Base-by-base conservation (phyloP, 129 eudicot species). In the Pittosporum tobira region DNA sequence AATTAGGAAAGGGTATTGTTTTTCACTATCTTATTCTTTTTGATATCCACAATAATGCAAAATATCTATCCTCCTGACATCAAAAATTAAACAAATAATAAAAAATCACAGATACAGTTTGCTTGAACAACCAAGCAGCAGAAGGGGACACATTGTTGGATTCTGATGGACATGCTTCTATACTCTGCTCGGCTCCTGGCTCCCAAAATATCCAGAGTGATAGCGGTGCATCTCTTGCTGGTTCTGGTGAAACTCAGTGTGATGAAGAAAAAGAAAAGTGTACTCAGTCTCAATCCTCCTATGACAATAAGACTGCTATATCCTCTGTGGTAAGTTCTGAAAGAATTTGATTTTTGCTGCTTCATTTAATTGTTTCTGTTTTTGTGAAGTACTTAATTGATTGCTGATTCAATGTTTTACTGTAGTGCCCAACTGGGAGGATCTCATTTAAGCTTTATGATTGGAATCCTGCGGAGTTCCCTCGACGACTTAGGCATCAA, bases 381-480 rank as follows among this genome's bases (percentile, higher is more conserved):
- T 18, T 15, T 52, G 5, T 46, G 57, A 30, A 16, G 9, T 5
- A 31, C 45, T 43, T 13, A 29, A 7, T 61, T 19, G 1, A 29
- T 48, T 19, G 42, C 40, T 48, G 57, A 62, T 27, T 57, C 44
- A n/a, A 38, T 5, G n/a, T 56, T 50, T 63, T 44, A 25, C 66
- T 74, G 73, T 70, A 90, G 97, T 90, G 94, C 57, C 83, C 87
- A 54, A 77, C 97, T 62, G 97, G 94, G 44, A 87, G 97, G 55
- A 83, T 90, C 66, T 90, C 97, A 63, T 90, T 90, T 72, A 90
- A 90, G 80, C 95, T 90, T 18, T 90, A 90, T 65, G 97, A 90
- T 64, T 90, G 95, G 97, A 90, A 90, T 72, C 97, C 97, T n/a
- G 97, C 97, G 2, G 94, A 82, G 67, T 90, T 90, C 75, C 97